Evolutionary conservation across 148 eudicot species (phyloP).

Genomic region (Simmondsia chinensis): DNA sequence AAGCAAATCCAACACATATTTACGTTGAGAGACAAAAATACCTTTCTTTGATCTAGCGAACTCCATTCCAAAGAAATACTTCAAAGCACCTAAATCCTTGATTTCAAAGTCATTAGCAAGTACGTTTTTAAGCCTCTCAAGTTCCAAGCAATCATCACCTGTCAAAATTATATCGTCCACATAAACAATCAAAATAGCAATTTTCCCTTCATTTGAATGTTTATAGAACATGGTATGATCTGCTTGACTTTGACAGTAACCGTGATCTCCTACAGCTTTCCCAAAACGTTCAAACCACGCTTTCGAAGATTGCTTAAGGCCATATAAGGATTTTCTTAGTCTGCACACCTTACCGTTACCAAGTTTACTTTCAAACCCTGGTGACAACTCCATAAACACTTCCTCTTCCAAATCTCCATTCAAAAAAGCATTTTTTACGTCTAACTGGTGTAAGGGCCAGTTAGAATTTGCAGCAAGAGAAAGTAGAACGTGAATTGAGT

Average conservation of each 20-base stretch:
- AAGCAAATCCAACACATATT: too few relatives aligned
- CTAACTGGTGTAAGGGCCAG: background rate
- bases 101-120: background rate
- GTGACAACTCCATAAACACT: constrained; percentile 3
- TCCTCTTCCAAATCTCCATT: constrained; percentile 6
- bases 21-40: background rate
- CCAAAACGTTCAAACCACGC: constrained; percentile 5
- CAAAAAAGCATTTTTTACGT: background rate
- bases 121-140: too few relatives aligned
- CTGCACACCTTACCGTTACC: background rate
- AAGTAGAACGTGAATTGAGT: background rate
- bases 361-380: background rate
- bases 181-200: constrained; percentile 1
- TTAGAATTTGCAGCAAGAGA: background rate
- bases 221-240: constrained; percentile 3
- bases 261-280: background rate
- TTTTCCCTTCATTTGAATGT: background rate
- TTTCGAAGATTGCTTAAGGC: constrained; percentile 1
- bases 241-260: constrained; percentile 4
- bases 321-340: background rate
- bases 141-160: background rate
- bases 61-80: background rate
- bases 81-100: too few relatives aligned
- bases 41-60: background rate
- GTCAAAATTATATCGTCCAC: too few relatives aligned